phyloP scores from a whole-genome alignment of 805 yeast genomes.

The Priceomyces medius region DNA sequence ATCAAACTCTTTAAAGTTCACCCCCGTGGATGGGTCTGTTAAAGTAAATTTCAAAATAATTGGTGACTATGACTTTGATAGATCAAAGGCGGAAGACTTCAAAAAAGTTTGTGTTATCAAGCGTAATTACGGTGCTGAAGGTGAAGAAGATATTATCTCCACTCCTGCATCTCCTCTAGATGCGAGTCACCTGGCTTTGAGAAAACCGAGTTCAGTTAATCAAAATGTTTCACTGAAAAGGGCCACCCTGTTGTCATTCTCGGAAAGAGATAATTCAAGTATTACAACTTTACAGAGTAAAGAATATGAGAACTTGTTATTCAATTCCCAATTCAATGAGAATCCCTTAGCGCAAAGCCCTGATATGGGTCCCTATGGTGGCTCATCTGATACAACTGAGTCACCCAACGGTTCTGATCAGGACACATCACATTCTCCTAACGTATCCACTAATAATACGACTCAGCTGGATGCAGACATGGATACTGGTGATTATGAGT shows the following conservation, averaged over 20 bases:
- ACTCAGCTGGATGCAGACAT: neutral
- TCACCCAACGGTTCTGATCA: conserved; percentile 1
- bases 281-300: conserved; percentile 35
- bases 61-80: conserved; percentile 66
- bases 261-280: conserved; percentile 24
- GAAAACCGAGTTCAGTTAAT: neutral
- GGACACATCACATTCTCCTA: neutral
- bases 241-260: neutral
- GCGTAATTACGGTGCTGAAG: neutral
- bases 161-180: neutral
- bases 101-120: conserved; percentile 44
- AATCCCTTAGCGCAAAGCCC: conserved; percentile 18
- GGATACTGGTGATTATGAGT: neutral
- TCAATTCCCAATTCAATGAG: conserved; percentile 33
- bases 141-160: neutral
- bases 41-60: conserved; percentile 58
- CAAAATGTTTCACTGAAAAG: neutral
- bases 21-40: conserved; percentile 85
- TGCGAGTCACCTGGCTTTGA: neutral
- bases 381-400: neutral
- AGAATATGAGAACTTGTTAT: conserved; percentile 38
- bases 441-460: neutral
- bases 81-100: conserved; percentile 42
- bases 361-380: neutral
- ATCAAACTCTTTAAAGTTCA: conserved; percentile 86